phyloP scores from a whole-genome alignment of 2,329 filamentous ascomycete species.

The Ophiostoma tasmaniense region DNA sequence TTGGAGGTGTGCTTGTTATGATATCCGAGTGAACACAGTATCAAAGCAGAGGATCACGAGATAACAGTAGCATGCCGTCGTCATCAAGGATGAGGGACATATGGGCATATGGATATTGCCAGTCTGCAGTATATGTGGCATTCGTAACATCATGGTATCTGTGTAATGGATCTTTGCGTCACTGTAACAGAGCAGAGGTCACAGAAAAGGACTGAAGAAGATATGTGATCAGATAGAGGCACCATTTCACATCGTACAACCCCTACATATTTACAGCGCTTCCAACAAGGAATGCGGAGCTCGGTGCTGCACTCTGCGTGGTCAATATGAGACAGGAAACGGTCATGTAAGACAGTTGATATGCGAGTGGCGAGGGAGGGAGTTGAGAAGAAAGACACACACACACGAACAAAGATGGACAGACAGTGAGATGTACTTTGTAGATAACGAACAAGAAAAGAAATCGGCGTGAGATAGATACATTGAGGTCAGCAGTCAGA shows the following conservation, averaged over 20 bases:
- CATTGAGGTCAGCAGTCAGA: neutral
- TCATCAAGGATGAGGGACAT: neutral
- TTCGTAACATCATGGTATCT: too few species aligned
- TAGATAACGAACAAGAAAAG: neutral
- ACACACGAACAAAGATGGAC: neutral
- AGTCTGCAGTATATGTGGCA: too few species aligned
- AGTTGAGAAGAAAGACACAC: neutral
- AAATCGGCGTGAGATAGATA: neutral
- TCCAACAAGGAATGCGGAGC: neutral
- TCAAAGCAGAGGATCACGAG: neutral
- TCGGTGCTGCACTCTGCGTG: neutral
- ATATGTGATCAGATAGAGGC: neutral
- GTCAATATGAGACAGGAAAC: conserved; percentile 11
- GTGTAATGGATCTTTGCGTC: neutral
- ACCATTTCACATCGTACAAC: neutral
- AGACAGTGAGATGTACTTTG: neutral
- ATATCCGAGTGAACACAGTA: neutral
- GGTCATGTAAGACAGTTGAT: conserved; percentile 6
- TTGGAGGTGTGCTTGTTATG: neutral
- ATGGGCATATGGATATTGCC: neutral
- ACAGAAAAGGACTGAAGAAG: neutral
- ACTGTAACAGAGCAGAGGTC: neutral
- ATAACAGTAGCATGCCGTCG: too few species aligned
- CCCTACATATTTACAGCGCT: too few species aligned
- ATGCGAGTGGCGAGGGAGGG: neutral